Conservation (phyloP, 495 filamentous ascomycete genomes). For the Articulospora tetracladia region DNA sequence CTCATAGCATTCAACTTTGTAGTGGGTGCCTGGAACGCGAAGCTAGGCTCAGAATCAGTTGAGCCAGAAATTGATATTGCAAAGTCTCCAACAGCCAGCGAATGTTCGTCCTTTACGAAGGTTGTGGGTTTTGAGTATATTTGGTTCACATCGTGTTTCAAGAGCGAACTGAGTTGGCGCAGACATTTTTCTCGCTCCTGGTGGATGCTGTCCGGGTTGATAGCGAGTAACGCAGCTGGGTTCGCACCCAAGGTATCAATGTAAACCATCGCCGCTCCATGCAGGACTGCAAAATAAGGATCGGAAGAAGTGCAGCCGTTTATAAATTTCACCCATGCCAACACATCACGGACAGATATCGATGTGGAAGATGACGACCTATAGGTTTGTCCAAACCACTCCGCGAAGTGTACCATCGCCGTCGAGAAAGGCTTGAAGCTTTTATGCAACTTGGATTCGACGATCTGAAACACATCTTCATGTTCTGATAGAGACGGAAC, state of each 20-base stretch:
- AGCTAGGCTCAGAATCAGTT: constrained; percentile 52
- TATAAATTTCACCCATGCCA: constrained; percentile 92
- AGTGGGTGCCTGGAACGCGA: constrained; percentile 83
- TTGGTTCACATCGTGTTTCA: constrained; percentile 54
- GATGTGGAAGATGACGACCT: constrained; percentile 65
- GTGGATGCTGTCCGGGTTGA: constrained; percentile 51
- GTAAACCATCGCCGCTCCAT: constrained; percentile 94
- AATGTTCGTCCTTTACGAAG: constrained; percentile 29
- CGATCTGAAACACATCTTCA: constrained; percentile 84
- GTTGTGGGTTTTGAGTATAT: constrained; percentile 49
- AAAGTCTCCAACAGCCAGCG: constrained; percentile 70
- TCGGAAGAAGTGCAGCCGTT: constrained; percentile 56
- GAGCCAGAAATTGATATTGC: constrained; percentile 48
- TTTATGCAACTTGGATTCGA: constrained; percentile 63
- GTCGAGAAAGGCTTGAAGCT: constrained; percentile 46
- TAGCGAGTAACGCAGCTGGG: constrained; percentile 76
- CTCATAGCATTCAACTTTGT: constrained; percentile 86
- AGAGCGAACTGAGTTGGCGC: constrained; percentile 62
- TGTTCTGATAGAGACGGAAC: constrained; percentile 77
- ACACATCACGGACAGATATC: constrained; percentile 84
- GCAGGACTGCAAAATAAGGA: constrained; percentile 57
- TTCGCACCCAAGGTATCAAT: constrained; percentile 94
- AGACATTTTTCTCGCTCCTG: constrained; percentile 68
- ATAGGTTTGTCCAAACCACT: constrained; percentile 85
- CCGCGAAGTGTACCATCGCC: constrained; percentile 78